Evolutionary conservation across 78 protist species (phyloP).

Genomic region (Dictyostelium firmibasis): DNA sequence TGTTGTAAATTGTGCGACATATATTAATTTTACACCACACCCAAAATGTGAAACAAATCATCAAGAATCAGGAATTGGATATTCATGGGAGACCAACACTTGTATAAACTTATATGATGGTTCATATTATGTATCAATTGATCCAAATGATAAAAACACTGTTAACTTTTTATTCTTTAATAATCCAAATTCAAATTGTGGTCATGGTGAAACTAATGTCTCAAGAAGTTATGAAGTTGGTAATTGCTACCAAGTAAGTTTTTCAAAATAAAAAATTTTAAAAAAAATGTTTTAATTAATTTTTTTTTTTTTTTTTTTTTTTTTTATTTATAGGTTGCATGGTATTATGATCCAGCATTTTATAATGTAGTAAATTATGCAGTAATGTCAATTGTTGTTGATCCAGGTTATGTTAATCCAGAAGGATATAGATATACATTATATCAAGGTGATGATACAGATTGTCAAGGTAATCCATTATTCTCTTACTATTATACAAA

Average conservation of each 20-base stretch:
- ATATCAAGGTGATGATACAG: background rate
- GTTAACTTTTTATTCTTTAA: background rate
- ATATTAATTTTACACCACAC: slow-evolving; percentile 8
- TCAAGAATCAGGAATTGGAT: background rate
- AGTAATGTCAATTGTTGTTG: background rate
- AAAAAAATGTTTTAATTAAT: background rate
- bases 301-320: background rate
- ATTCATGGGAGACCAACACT: background rate
- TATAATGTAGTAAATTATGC: slow-evolving; percentile 27
- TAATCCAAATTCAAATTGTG: slow-evolving; percentile 1
- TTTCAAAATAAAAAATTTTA: background rate
- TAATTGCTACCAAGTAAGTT: background rate
- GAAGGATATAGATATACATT: slow-evolving; percentile 14
- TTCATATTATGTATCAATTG: background rate
- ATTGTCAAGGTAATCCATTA: slow-evolving; percentile 7
- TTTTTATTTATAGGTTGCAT: background rate
- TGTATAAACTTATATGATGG: background rate
- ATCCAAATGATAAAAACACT: background rate
- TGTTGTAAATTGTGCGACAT: background rate
- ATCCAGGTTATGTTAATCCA: slow-evolving; percentile 17
- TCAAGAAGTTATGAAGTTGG: background rate
- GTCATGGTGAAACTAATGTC: background rate
- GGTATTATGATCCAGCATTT: background rate
- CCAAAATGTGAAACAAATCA: background rate
- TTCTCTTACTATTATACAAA: slow-evolving; percentile 25